These are phyloP conservation scores for Rosa chinensis DNA, from an alignment of 306 rosid species.

Conservation along the genomic window DNA sequence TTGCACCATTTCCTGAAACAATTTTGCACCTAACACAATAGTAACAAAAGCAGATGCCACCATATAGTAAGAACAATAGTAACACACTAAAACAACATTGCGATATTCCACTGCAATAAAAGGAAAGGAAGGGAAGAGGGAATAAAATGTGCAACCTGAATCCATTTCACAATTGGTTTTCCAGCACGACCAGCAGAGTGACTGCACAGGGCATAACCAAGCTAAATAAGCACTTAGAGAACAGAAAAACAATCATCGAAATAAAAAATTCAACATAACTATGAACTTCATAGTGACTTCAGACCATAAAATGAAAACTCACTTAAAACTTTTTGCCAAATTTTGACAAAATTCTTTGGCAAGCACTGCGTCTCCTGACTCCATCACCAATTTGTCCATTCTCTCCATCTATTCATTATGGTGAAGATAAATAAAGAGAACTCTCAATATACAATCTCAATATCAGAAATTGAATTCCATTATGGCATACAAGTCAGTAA, in stretches of 20 bases:
- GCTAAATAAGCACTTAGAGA: constrained; percentile 24
- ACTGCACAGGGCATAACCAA: constrained; percentile 48
- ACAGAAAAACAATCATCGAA: background rate
- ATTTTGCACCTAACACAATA: constrained; percentile 50
- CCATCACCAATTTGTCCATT: constrained; percentile 61
- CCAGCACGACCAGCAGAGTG: constrained; percentile 86
- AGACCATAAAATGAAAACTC: constrained; percentile 31
- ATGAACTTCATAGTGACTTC: background rate
- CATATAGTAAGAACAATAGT: background rate
- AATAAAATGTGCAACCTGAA: constrained; percentile 51
- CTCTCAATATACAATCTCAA: background rate
- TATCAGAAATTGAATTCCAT: background rate
- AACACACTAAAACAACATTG: background rate
- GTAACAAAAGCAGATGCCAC: background rate
- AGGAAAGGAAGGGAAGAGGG: background rate
- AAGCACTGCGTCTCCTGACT: constrained; percentile 37
- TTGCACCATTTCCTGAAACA: constrained; percentile 60
- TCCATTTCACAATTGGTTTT: constrained; percentile 76
- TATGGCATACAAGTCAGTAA: background rate
- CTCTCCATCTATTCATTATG: constrained; percentile 58
- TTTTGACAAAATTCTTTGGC: constrained; percentile 25
- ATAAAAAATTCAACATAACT: background rate
- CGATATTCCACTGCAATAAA: background rate
- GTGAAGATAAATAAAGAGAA: background rate
- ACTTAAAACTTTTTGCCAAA: constrained; percentile 62